Base-by-base conservation (phyloP, 2,329 filamentous ascomycete genomes). In the Aspergillus sp. region DNA sequence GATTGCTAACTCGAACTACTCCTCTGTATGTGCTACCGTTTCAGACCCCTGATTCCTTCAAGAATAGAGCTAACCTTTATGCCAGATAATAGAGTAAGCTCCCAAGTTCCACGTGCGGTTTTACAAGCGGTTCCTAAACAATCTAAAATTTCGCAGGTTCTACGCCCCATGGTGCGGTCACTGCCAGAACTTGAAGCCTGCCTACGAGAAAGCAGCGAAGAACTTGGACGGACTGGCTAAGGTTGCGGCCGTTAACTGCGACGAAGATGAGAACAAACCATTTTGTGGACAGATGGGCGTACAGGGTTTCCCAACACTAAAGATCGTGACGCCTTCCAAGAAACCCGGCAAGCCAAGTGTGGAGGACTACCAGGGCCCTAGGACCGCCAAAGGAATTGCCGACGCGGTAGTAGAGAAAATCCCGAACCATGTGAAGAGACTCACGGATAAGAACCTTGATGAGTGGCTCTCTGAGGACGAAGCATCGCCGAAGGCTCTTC, bases 111-210 rank as follows among this genome's bases (percentile, higher is more conserved):
- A 11, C 47, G 47, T 56, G 51, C 51, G 50, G 42, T 49, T 62
- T 11, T 58, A 20, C 57, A 24, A 56, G 22, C 58, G 52, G 54
- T 66, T 60, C 37, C 58, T 60, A 54, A 59, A 56, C 86, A 44
- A 41, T n/a, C 33, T 42, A 13, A 44, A 40, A 24, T 33, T n/a
- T 24, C 19, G 33, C 72, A 91, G 93, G 77, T 98, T 98, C 83
- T 98, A 96, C 71, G 93, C 93, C 8, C 93, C 93, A 22, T 98
- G 93, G 93, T 98, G 95, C 70, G 95, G 93, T 42, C 95, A 98
- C 78, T 99, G 95, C 80, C 85, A 96, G 78, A 97, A 89, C 77
- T 88, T 99, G 69, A 93, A 97, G 78, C 93, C 93, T 3, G 90
- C 91, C 45, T 99, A 95, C 77, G 93, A 98, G 76, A 96, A 96